Conservation (phyloP, 768 basidiomycete species). For the Pisolithus orientalis region DNA sequence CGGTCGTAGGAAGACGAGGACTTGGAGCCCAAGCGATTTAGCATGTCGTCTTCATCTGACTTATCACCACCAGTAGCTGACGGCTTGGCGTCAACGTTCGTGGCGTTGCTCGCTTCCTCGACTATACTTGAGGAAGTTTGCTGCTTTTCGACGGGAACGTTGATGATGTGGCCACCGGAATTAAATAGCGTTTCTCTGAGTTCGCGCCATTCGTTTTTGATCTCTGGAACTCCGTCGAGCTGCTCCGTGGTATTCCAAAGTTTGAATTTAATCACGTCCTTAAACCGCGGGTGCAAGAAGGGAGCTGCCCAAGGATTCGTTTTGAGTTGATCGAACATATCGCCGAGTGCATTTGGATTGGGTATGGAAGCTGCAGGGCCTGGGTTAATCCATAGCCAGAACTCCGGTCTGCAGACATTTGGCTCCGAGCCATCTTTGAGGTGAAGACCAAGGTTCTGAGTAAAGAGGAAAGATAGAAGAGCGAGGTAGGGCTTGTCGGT, state of each 20-base stretch:
- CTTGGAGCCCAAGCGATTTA: conserved; percentile 85
- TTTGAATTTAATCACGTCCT: conserved; percentile 89
- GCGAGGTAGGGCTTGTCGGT: conserved; percentile 98
- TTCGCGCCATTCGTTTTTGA: conserved; percentile 85
- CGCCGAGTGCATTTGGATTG: conserved; percentile 69
- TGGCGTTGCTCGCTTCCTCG: conserved; percentile 18
- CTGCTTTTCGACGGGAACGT: conserved; percentile 45
- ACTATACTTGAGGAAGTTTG: conserved; percentile 14
- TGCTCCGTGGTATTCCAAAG: conserved; percentile 99
- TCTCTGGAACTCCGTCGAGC: conserved; percentile 83
- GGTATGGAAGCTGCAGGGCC: conserved; percentile 91
- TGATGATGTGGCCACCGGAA: conserved; percentile 73
- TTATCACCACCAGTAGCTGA: conserved; percentile 23
- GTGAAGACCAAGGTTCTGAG: conserved; percentile 88
- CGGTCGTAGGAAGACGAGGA: conserved; percentile 85
- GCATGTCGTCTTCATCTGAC: conserved; percentile 43
- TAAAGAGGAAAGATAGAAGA: conserved; percentile 89
- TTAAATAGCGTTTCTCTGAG: conserved; percentile 77
- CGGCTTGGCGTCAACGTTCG: conserved; percentile 15
- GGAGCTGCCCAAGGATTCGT: conserved; percentile 92
- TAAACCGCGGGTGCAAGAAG: conserved; percentile 89
- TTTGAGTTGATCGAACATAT: conserved; percentile 81
- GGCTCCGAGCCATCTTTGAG: conserved; percentile 39
- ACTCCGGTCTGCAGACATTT: conserved; percentile 73
- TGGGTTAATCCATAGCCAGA: conserved; percentile 99